Evolutionary conservation across 139 green algal genomes (phyloP).

Genomic region (Spirogloea muscicola): DNA sequence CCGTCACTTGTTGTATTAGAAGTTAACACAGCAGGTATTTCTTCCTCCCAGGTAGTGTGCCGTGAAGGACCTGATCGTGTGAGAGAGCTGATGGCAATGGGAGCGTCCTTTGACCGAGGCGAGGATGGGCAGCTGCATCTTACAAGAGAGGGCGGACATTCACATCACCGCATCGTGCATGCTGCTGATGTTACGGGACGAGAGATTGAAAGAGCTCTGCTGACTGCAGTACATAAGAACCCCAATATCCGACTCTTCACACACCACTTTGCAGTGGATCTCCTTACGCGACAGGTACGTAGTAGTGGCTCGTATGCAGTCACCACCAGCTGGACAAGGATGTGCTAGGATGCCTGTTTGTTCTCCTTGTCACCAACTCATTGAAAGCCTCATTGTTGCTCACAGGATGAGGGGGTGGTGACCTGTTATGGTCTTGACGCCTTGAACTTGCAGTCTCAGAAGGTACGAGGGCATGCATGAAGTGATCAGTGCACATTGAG

Average conservation of each 20-base stretch:
- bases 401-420: slow-evolving; percentile 24
- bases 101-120: slow-evolving; percentile 78
- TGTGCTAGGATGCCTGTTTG: not conserved
- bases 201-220: slow-evolving; percentile 90
- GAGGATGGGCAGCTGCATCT: slow-evolving; percentile 83
- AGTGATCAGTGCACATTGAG: no score
- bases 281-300: slow-evolving; percentile 44
- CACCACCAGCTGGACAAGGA: slow-evolving; percentile 6
- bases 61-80: slow-evolving; percentile 81
- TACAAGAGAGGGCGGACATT: slow-evolving; percentile 91
- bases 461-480: no score
- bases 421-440: slow-evolving; percentile 41
- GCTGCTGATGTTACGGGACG: slow-evolving; percentile 85
- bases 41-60: slow-evolving; percentile 36
- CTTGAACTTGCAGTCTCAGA: slow-evolving; percentile 5
- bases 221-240: slow-evolving; percentile 61
- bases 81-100: slow-evolving; percentile 81
- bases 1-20: no score
- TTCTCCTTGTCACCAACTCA: not conserved
- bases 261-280: slow-evolving; percentile 65
- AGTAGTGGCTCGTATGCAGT: not conserved
- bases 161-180: slow-evolving; percentile 87
- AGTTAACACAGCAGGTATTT: slow-evolving; percentile 4
- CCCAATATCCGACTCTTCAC: slow-evolving; percentile 81
- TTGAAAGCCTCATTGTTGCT: not conserved